phyloP scores from a whole-genome alignment of 768 basidiomycete genomes.

The Sarcodon aspratus region DNA sequence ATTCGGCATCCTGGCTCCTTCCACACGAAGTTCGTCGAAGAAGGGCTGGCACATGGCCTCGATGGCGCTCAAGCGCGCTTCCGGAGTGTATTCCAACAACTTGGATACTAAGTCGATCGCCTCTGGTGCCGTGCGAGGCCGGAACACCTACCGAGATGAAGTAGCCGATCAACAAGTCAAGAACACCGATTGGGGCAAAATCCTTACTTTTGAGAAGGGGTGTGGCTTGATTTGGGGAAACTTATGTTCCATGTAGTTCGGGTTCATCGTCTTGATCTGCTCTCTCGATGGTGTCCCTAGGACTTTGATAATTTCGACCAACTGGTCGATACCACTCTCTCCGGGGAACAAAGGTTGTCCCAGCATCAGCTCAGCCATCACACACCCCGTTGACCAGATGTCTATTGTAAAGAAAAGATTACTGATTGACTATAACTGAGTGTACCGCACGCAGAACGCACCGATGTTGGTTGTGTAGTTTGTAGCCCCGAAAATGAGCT shows the following conservation, averaged over 20 bases:
- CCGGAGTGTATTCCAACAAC: conserved; percentile 96
- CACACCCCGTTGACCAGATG: conserved; percentile 99
- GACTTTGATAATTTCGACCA: conserved; percentile 99
- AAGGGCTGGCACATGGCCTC: conserved; percentile 92
- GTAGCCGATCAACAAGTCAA: conserved; percentile 6
- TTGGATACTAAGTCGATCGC: conserved; percentile 94
- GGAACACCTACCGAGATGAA: conserved; percentile 67
- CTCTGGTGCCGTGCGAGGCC: conserved; percentile 91
- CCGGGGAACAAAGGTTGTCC: conserved; percentile 99
- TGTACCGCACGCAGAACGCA: conserved; percentile 23
- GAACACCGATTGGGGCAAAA: conserved; percentile 2
- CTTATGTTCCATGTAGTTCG: conserved; percentile 99
- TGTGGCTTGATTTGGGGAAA: conserved; percentile 99
- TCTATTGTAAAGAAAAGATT: conserved; percentile 34
- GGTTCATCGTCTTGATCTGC: conserved; percentile 99
- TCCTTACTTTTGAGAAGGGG: conserved; percentile 83
- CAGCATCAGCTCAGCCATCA: conserved; percentile 99
- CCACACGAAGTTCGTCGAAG: conserved; percentile 91
- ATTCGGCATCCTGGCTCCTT: conserved; percentile 92
- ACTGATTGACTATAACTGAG: background rate
- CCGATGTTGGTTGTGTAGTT: conserved; percentile 99
- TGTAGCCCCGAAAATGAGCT: conserved; percentile 98
- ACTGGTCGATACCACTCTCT: conserved; percentile 96
- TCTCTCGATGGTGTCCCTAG: conserved; percentile 96
- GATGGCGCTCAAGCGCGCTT: conserved; percentile 78